Base-by-base conservation (phyloP, 257 asterid species). In the Paulownia fortunei region DNA sequence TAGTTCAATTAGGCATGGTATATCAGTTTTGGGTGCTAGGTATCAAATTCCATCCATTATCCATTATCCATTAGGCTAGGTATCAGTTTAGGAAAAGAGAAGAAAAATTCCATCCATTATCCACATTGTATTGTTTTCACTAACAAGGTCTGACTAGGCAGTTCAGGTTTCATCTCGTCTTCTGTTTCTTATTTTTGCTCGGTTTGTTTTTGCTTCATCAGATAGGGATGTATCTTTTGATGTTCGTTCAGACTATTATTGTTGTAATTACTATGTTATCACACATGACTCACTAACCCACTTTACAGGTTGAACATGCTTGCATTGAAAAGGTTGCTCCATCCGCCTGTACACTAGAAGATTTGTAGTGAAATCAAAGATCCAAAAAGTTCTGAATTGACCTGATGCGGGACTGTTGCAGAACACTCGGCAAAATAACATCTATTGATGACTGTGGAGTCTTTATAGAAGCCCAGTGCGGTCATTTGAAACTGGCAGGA, bases 291-390 rank as follows among this genome's bases (percentile, higher is more conserved):
- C 1, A 0, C n/a, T 27, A 30, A n/a, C 52, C 26, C 21, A 12
- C 32, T 80, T 23, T 32, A 12, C 78, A 76, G 84, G 81, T 74
- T 68, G 59, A 52, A 59, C 19, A 5, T 69, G 68, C 76, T 52
- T 73, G n/a, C 58, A 69, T 24, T 24, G 56, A 54, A 23, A 47
- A 24, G 61, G 51, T 78, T 73, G 76, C 79, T 71, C 64, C 62
- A 27, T 19, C 74, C 9, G 66, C 24, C 59, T 59, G 18, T 16
- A 23, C 68, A 60, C 56, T 18, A 34, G 15, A n/a, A 49, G 67
- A 47, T 42, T 41, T 68, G 37, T 55, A 13, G 52, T 55, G 1
- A 39, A 51, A 59, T 8, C 21, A 23, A 74, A 69, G 44, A 52
- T 65, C 54, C 27, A 27, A 15, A 36, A 37, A 60, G 69, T 73